A percentile compares a stretch with the other conserved stretches of the same genome.
These are phyloP conservation scores for Cardamine resedifolia DNA, from an alignment of 345 rosid species.

Conservation along the genomic window DNA sequence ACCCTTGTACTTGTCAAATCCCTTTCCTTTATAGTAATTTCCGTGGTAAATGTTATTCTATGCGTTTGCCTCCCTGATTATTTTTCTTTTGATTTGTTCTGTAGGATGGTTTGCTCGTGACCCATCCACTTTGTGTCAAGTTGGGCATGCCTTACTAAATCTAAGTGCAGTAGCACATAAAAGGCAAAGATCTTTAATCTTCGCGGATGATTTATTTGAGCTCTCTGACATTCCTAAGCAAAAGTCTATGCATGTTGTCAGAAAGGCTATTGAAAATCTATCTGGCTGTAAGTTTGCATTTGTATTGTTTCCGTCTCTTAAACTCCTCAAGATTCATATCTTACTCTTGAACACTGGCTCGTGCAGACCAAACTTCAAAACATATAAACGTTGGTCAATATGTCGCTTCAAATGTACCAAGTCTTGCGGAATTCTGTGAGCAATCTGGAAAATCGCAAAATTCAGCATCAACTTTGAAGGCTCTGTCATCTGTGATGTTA, in stretches of 20 bases:
- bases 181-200: constrained; percentile 58
- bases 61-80: constrained; percentile 12
- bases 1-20: background rate
- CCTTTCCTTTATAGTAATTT: background rate
- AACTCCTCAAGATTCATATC: constrained; percentile 4
- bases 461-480: constrained; percentile 55
- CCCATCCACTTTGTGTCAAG: constrained; percentile 64
- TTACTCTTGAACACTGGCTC: constrained; percentile 17
- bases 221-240: constrained; percentile 76
- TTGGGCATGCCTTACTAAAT: constrained; percentile 72
- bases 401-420: constrained; percentile 66
- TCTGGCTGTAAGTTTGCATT: constrained; percentile 77
- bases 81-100: constrained; percentile 12
- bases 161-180: constrained; percentile 59
- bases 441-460: constrained; percentile 49
- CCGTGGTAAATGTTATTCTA: background rate
- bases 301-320: background rate
- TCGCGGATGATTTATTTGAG: constrained; percentile 89
- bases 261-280: constrained; percentile 69
- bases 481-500: constrained; percentile 77
- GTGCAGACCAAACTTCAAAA: constrained; percentile 72
- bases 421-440: constrained; percentile 59
- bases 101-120: constrained; percentile 89
- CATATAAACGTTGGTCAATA: constrained; percentile 62
- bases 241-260: constrained; percentile 61